phyloP scores from a whole-genome alignment of 805 yeast species.

The Tetrapisispora arboricola region DNA sequence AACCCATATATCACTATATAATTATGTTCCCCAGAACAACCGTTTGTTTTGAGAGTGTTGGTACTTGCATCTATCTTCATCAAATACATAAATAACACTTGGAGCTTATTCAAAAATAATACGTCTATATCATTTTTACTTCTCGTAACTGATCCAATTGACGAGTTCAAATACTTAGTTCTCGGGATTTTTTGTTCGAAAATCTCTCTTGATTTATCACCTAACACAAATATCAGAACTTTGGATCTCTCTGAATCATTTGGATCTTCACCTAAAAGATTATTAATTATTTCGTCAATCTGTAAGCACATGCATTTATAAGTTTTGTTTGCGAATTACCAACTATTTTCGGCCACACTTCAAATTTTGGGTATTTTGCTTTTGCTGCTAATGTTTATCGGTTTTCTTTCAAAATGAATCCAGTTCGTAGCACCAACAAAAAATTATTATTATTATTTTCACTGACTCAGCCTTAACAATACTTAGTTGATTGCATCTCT shows the following conservation, averaged over 20 bases:
- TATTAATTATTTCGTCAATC: slow-evolving; percentile 5
- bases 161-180: slow-evolving; percentile 39
- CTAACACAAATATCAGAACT: slow-evolving; percentile 21
- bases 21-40: slow-evolving; percentile 9
- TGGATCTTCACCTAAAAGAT: slow-evolving; percentile 5
- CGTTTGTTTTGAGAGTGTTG: slow-evolving; percentile 5
- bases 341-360: too few relatives aligned
- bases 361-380: too few relatives aligned
- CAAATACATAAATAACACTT: slow-evolving; percentile 27
- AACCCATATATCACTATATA: slow-evolving; percentile 22
- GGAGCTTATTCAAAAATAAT: slow-evolving; percentile 23
- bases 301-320: not conserved
- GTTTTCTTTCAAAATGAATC: too few relatives aligned
- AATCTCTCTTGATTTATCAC: slow-evolving; percentile 16
- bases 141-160: slow-evolving; percentile 58
- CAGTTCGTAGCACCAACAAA: too few relatives aligned
- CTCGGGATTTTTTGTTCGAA: slow-evolving; percentile 14
- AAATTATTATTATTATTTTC: too few relatives aligned
- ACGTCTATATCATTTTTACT: slow-evolving; percentile 18
- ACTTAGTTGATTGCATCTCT: too few relatives aligned
- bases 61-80: slow-evolving; percentile 24
- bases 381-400: too few relatives aligned
- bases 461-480: too few relatives aligned
- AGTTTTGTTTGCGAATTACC: too few relatives aligned
- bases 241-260: slow-evolving; percentile 3